Percentiles rank a stretch among this genome's conserved stretches.
Evolutionary conservation across 179 eudicot genomes (phyloP).

Genomic region (Patellifolia procumbens): DNA sequence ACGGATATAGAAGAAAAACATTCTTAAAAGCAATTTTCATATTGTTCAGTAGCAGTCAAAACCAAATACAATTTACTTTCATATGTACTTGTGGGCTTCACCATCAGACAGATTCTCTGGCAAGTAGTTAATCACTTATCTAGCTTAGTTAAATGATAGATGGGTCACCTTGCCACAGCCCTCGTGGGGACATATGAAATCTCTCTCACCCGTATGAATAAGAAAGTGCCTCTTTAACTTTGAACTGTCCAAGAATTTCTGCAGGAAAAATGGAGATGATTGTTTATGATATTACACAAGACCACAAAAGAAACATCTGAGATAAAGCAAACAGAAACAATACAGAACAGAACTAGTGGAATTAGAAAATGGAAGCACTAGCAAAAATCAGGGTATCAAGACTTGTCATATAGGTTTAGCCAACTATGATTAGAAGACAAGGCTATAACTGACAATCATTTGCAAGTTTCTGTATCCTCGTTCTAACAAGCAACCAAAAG

Average conservation of each 20-base stretch:
- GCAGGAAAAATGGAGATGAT: constrained; percentile 31
- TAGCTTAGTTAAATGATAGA: constrained; percentile 22
- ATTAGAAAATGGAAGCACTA: neutral
- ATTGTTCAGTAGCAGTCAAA: neutral
- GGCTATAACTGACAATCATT: neutral
- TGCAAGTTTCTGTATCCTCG: neutral
- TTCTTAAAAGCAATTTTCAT: neutral
- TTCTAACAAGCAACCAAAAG: neutral
- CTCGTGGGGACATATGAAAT: constrained; percentile 87
- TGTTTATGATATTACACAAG: neutral
- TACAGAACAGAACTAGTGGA: neutral
- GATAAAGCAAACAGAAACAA: neutral
- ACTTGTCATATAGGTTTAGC: neutral
- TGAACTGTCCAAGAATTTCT: constrained; percentile 99
- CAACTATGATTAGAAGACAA: neutral
- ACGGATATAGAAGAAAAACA: neutral
- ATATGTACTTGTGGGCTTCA: neutral
- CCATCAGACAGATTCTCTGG: neutral
- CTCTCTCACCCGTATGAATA: constrained; percentile 97
- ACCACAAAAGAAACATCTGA: neutral
- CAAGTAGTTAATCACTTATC: neutral
- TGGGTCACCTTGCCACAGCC: constrained; percentile 95
- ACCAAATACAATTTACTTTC: neutral
- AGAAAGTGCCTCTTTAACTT: constrained; percentile 93
- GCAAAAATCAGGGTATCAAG: neutral